These are phyloP conservation scores for Candida sp. DNA, from an alignment of 1,139 yeast species.

Conservation along the genomic window DNA sequence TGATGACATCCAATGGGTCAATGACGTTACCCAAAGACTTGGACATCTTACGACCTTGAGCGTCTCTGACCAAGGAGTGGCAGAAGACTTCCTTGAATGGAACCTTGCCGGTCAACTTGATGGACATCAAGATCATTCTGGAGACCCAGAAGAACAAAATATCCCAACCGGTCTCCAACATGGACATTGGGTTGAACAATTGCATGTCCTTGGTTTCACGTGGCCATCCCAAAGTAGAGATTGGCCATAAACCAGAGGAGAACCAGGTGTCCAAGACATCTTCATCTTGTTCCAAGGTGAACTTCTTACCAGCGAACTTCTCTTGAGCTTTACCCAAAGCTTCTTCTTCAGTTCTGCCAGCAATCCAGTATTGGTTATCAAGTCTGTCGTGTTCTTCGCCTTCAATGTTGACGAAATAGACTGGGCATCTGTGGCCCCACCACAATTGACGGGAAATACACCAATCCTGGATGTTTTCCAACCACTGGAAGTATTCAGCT, in stretches of 20 bases:
- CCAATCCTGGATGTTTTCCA: conserved; percentile 98
- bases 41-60: conserved; percentile 99
- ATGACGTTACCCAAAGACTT: conserved; percentile 96
- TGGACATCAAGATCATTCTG: conserved; percentile 92
- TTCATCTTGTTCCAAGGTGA: conserved; percentile 91
- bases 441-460: conserved; percentile 99
- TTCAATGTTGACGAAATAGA: conserved; percentile 83
- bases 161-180: conserved; percentile 99
- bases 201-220: conserved; percentile 73
- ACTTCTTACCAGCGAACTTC: conserved; percentile 72
- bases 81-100: conserved; percentile 98
- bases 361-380: conserved; percentile 86
- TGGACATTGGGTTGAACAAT: conserved; percentile 84
- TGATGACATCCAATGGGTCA: conserved; percentile 94
- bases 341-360: conserved; percentile 83
- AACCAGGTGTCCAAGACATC: conserved; percentile 99
- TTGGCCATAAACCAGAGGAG: conserved; percentile 98
- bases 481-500: conserved; percentile 94
- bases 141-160: conserved; percentile 99
- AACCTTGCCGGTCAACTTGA: conserved; percentile 87
- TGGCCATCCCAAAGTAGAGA: conserved; percentile 98
- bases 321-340: conserved; percentile 81
- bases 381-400: conserved; percentile 64
- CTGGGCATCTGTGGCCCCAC: conserved; percentile 99
- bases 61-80: conserved; percentile 98